Base-by-base conservation (phyloP, 345 rosid species). In the Microthlaspi erraticum region DNA sequence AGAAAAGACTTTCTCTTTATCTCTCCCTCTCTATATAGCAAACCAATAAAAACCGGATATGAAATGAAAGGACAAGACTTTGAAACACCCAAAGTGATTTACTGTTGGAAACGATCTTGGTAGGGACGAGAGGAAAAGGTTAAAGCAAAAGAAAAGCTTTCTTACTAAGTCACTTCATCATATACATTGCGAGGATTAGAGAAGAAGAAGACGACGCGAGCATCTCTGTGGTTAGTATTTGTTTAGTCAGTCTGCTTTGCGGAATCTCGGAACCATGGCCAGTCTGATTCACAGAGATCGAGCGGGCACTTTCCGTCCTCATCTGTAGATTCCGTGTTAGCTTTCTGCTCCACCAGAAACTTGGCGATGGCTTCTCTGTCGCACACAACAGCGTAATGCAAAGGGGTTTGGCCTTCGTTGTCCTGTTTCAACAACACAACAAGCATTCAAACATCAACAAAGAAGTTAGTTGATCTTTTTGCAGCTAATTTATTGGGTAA, bases 301-400 rank as follows among this genome's bases (percentile, higher is more conserved):
- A 43, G 39, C 7, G 98, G 84, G 8, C 89, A 69, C 41, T 77
- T 82, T 38, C 93, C 99, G 0, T 91, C 96, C 1, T 70, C 76
- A 78, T 89, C 99, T 78, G 83, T 88, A 12, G 79, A 42, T n/a
- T 78, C 77, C 5, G 63, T 68, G 77, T 86, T 80, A 2, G 96
- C 99, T 53, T 85, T 88, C 53, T 89, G 83, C 80, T 86, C 85
- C 85, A 94, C 87, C 16, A 94, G 92, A 74, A 79, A 84, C 74
- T 87, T 79, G 0, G 97, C 97, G 7, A 91, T 81, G 53, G 80
- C 83, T 83, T 87, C 88, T 73, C 98, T 86, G 79, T 87, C 97
- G 17, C 99, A 94, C 20, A 89, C 83, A 74, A 78, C 90, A 55
- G 99, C 99, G 53, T 94, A 94, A 77, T 91, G 99, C 84, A 94